Percentiles rank a stretch among this genome's conserved stretches.
Evolutionary conservation across 2,329 filamentous ascomycete genomes (phyloP).

Genomic region (Fusarium cyanostomum): DNA sequence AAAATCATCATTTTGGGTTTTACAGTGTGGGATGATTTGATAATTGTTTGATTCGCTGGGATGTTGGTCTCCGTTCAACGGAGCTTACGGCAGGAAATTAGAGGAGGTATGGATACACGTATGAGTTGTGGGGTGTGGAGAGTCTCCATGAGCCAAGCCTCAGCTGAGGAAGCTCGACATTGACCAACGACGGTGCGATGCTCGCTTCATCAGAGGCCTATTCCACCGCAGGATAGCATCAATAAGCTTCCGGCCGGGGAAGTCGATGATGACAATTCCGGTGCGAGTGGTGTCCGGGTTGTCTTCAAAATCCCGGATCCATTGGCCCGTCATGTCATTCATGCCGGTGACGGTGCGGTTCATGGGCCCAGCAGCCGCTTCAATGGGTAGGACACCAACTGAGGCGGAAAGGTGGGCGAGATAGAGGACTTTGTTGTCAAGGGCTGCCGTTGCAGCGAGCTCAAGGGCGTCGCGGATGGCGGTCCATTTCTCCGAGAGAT

Average conservation of each 20-base stretch:
- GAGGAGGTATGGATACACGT: conserved; percentile 9
- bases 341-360: conserved; percentile 56
- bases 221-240: conserved; percentile 56
- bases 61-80: conserved; percentile 3
- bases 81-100: conserved; percentile 27
- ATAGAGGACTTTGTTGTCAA: conserved; percentile 52
- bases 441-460: conserved; percentile 46
- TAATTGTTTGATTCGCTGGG: conserved; percentile 22
- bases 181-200: neutral
- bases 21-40: conserved; percentile 8
- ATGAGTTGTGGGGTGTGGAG: conserved; percentile 14
- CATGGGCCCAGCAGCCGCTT: conserved; percentile 58
- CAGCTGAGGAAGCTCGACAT: conserved; percentile 18
- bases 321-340: conserved; percentile 60
- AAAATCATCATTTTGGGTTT: conserved; percentile 19
- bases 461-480: conserved; percentile 54
- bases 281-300: conserved; percentile 46
- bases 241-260: conserved; percentile 56
- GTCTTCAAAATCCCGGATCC: conserved; percentile 48
- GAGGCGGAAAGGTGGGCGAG: conserved; percentile 59
- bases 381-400: conserved; percentile 59
- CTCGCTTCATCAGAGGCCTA: conserved; percentile 34
- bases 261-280: conserved; percentile 60
- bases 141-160: conserved; percentile 1
- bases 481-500: conserved; percentile 58